These are phyloP conservation scores for Aspergillus incahuasiensis DNA, from an alignment of 495 filamentous ascomycete species.

Conservation along the genomic window DNA sequence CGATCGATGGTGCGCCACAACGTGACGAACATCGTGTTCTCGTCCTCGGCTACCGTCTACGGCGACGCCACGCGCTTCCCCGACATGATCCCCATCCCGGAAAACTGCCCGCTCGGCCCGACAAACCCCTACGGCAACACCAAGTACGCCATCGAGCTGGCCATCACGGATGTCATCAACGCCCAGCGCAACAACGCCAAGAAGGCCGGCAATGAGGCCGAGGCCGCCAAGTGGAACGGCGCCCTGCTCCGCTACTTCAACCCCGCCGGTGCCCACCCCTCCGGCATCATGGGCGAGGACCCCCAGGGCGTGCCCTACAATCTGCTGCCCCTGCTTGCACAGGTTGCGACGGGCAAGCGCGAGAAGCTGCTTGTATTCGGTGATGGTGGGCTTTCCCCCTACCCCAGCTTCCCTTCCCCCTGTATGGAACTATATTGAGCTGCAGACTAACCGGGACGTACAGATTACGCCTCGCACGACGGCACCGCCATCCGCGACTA, in stretches of 20 bases:
- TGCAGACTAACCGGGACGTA: neutral
- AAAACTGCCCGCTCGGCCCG: constrained; percentile 89
- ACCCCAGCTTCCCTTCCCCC: too few relatives aligned
- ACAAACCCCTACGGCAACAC: constrained; percentile 98
- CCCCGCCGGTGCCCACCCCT: constrained; percentile 90
- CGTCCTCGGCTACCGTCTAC: constrained; percentile 93
- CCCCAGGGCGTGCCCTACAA: constrained; percentile 95
- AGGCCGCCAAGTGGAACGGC: constrained; percentile 79
- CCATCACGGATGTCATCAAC: constrained; percentile 87
- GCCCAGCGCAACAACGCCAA: constrained; percentile 78
- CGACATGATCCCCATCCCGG: constrained; percentile 98
- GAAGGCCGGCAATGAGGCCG: constrained; percentile 67
- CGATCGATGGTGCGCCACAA: constrained; percentile 81
- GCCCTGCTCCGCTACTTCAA: constrained; percentile 97
- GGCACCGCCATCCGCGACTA: constrained; percentile 77
- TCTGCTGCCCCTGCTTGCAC: constrained; percentile 85
- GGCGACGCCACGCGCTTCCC: constrained; percentile 94
- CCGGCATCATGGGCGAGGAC: constrained; percentile 97
- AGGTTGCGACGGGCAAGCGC: constrained; percentile 91
- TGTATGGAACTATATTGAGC: too few relatives aligned
- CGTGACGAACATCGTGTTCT: constrained; percentile 97
- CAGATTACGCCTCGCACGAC: constrained; percentile 87
- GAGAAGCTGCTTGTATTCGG: constrained; percentile 94
- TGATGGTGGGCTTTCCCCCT: constrained; percentile 64
- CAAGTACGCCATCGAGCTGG: constrained; percentile 82